Evolutionary conservation across 148 eudicot species (phyloP), one percentile per base, ranked within the genome.

Genomic region (Vaccinium myrtillus): DNA sequence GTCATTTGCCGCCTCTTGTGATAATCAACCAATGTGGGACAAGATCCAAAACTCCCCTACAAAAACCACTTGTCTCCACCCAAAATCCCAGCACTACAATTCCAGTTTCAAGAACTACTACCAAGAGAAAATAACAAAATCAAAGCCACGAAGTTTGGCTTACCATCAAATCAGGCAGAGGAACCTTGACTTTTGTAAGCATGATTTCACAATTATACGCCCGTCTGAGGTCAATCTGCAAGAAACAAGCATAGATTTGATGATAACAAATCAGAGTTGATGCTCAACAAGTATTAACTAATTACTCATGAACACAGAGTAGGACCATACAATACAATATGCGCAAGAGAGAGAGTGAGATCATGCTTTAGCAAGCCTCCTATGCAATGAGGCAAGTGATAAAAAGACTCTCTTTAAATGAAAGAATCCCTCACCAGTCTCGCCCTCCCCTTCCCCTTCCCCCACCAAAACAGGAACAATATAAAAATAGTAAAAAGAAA

Each of bases 141-240:
- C 46, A 61, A 39, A 58, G 56, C 70, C 43, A 46, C 18, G 39
- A 58, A 30, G 43, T 87, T 82, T 39, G 77, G 85, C 90, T 85
- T 90, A 94, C 99, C 99, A 92, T 91, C 87, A 96, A 86, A 86
- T 94, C 98, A 86, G 93, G 91, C 90, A 96, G 82, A 78, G 99
- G 99, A 83, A 96, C 87, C 86, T 96, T 96, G 77, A 96, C 95
- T 87, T 93, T 96, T 79, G 98, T 83, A 82, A 96, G 93, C 99
- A 96, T 94, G 75, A 96, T 96, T 90, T 93, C 99, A 88, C 99
- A 96, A 78, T 94, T 94, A 88, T 92, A 90, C 81, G 99, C 99
- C 87, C 99, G 87, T 82, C 94, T 88, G 25, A 91, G 92, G 77
- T 96, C 98, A 88, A 96, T 84, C 99, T 96, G 93, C 92, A 90